These are phyloP conservation scores for Arthrobotrys sphaeroides DNA, from an alignment of 2,329 filamentous ascomycete species.

Conservation along the genomic window DNA sequence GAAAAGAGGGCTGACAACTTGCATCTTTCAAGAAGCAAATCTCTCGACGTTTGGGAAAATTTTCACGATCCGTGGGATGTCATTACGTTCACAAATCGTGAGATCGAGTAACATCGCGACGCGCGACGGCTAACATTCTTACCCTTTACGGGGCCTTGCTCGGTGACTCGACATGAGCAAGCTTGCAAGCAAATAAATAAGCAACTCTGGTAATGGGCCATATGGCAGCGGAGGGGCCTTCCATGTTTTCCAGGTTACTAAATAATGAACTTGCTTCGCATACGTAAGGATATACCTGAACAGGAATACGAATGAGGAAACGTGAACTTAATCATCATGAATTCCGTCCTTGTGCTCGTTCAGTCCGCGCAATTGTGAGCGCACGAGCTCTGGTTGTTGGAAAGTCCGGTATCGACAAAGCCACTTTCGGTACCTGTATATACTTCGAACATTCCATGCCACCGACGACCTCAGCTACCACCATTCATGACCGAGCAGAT, in stretches of 20 bases:
- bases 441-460: conserved; percentile 3
- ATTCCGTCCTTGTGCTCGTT: background rate
- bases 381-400: conserved; percentile 22
- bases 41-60: conserved; percentile 17
- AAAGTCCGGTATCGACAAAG: conserved; percentile 13
- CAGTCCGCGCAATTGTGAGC: background rate
- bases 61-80: conserved; percentile 45
- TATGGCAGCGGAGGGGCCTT: conserved; percentile 34
- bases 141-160: conserved; percentile 27
- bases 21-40: conserved; percentile 49
- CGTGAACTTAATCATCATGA: conserved; percentile 9
- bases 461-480: conserved; percentile 24
- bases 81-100: conserved; percentile 54
- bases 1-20: conserved; percentile 48
- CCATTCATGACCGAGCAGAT: conserved; percentile 33
- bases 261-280: conserved; percentile 32
- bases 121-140: conserved; percentile 12
- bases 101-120: conserved; percentile 38
- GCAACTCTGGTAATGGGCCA: conserved; percentile 14
- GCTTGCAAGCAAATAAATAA: conserved; percentile 13
- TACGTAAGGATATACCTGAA: conserved; percentile 32
- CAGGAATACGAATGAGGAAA: conserved; percentile 19
- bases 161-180: background rate
- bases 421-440: conserved; percentile 15
- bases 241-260: conserved; percentile 42